Base-by-base conservation (phyloP, 1,284 basidiomycete genomes). In the Ceraceosorus bombacis region DNA sequence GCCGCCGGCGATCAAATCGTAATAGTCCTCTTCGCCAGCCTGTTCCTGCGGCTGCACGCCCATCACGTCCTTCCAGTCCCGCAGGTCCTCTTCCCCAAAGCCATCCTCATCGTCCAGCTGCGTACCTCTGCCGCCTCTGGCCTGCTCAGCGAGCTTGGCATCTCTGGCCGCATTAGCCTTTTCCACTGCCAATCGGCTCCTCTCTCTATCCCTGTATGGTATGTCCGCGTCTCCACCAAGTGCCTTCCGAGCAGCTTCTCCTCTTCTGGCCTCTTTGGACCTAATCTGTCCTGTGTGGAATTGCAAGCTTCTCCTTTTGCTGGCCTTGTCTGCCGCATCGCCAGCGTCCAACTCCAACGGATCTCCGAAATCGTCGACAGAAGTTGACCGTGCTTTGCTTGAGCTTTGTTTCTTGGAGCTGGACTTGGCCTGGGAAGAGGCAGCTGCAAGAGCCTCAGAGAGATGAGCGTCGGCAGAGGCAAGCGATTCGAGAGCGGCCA, bases 161-260 rank as follows among this genome's bases (percentile, higher is more conserved):
- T 65, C 64, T 9, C 64, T 58, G 27, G 64, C 64, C n/a, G 71
- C 67, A 54, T 73, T 71, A 53, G 74, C 64, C n/a, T 64, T 60
- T 51, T 68, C 68, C 17, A 77, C 74, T 6, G 68, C 73, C 15
- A 63, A 63, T 51, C 74, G 60, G 54, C 70, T 73, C 50, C 73
- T 64, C 36, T 70, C 67, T 12, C 69, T 58, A 46, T 77, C 75
- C 15, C 74, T 70, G 62, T 76, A 77, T 4, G 75, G 75, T 17
- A 77, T 76, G 53, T 77, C 75, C 12, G 65, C 63, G 58, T 77
- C 75, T 53, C 75, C 75, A 17, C 68, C 71, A 15, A 75, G 65
- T 36, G 62, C 59, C 40, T 69, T 62, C 51, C 64, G 61, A 53
- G 69, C 69, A 6, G 63, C 66, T 49, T 66, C 64, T 40, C 59